Percentiles rank a stretch among this genome's conserved stretches.
These are phyloP conservation scores for Chrysopogon serrulatus DNA, from an alignment of 176 grass and related monocot genomes.

Conservation along the genomic window DNA sequence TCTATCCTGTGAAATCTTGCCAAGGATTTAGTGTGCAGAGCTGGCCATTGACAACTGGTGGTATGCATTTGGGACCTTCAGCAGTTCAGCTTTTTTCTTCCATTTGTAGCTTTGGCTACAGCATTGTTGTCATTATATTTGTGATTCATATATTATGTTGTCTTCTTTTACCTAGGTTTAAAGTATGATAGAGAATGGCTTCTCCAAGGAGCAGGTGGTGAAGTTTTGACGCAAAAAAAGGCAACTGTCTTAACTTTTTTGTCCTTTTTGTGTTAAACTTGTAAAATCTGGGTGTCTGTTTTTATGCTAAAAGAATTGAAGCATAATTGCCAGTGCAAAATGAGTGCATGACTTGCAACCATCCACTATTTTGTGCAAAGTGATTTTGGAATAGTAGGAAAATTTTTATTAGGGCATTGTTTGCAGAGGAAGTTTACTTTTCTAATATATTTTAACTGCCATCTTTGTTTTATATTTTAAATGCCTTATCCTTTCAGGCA, in stretches of 20 bases:
- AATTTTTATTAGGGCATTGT: not conserved
- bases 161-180: conserved; percentile 47
- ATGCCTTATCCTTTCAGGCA: not conserved
- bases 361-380: not conserved
- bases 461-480: not conserved
- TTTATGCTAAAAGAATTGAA: not conserved
- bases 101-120: not conserved
- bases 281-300: not conserved
- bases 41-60: conserved; percentile 71
- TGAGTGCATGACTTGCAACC: not conserved
- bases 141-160: not conserved
- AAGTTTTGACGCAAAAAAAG: conserved; percentile 95
- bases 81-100: not conserved
- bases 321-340: not conserved
- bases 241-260: conserved; percentile 28
- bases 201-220: conserved; percentile 71
- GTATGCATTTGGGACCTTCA: conserved; percentile 42
- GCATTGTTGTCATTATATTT: not conserved
- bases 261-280: not conserved
- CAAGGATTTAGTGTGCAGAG: conserved; percentile 63
- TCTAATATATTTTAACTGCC: not conserved
- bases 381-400: not conserved
- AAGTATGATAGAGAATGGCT: conserved; percentile 98
- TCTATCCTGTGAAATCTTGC: conserved; percentile 98
- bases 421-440: not conserved